Evolutionary conservation across 805 yeast genomes (phyloP).

Genomic region (Nakazawaea wickerhamii): DNA sequence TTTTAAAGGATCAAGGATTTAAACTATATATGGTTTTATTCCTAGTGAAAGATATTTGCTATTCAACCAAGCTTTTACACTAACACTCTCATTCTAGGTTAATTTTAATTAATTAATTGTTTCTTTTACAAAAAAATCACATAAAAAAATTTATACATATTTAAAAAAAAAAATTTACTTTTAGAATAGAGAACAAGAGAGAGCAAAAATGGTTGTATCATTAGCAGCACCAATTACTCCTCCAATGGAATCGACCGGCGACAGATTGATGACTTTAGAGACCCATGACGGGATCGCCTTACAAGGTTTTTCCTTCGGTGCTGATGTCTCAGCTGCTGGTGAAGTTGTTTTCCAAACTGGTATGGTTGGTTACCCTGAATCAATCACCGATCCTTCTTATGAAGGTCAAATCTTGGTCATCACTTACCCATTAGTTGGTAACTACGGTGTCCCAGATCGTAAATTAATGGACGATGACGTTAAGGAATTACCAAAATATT

Average conservation of each 20-base stretch:
- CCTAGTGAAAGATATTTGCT: too few relatives aligned
- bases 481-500: conserved; percentile 78
- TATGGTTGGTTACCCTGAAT: conserved; percentile 99
- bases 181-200: neutral
- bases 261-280: conserved; percentile 81
- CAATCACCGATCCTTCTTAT: conserved; percentile 96
- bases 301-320: conserved; percentile 97
- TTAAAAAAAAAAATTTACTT: neutral
- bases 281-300: conserved; percentile 79
- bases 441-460: conserved; percentile 98
- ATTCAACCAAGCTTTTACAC: neutral
- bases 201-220: conserved; percentile 30
- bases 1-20: too few relatives aligned
- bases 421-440: conserved; percentile 95
- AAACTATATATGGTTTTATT: too few relatives aligned
- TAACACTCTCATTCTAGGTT: neutral
- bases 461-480: conserved; percentile 67
- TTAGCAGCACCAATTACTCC: conserved; percentile 86
- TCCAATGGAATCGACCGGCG: conserved; percentile 78
- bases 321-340: conserved; percentile 84
- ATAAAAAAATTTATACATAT: neutral
- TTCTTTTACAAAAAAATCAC: neutral
- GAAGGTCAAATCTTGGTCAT: conserved; percentile 96
- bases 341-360: conserved; percentile 99
- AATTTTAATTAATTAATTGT: conserved; percentile 1